Base-by-base conservation (phyloP, 2,329 filamentous ascomycete species). In the Talaromyces sp. region DNA sequence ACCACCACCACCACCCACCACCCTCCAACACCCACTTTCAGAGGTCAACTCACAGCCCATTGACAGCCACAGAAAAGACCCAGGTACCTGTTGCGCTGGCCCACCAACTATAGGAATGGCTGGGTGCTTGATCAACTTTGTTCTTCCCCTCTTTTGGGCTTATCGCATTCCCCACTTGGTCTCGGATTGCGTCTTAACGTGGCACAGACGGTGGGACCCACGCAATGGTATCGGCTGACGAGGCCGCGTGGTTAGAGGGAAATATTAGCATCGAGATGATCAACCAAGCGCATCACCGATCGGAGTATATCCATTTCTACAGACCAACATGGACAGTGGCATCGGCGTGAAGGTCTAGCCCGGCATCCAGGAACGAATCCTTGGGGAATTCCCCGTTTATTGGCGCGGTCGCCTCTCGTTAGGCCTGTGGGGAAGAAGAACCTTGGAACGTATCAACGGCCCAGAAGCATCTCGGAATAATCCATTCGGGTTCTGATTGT, bases 141-240 rank as follows among this genome's bases (percentile, higher is more conserved):
- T 27, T 27, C 24, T 9, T 9, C 24, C 24, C 24, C 24, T 27
- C 24, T 27, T 35, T 35, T 13, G 13, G 13, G 13, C n/a, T 35
- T 35, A 35, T 35, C 4, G 33, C 33, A 16, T 35, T 14, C 33
- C 33, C 9, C 33, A 14, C 14, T 35, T 7, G n/a, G 30, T 41
- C 39, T 33, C 29, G 10, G 37, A 42, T 40, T 48, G 33, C 45
- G 45, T 40, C 22, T 29, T 39, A 27, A 41, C 24, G 45, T 49
- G 47, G 36, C 47, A 49, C 47, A 49, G 46, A 48, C 46, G 20
- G 46, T 48, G 36, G 40, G 37, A 43, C 37, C 47, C 47, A 49
- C 37, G 46, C 33, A 32, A n/a, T 30, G 10, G 29, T 37, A 30
- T 47, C 45, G 36, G 47, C 36, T 42, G 47, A 41, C 47, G 36